These are phyloP conservation scores for Fraxinus angustifolia DNA, from an alignment of 305 asterid species.

Conservation along the genomic window DNA sequence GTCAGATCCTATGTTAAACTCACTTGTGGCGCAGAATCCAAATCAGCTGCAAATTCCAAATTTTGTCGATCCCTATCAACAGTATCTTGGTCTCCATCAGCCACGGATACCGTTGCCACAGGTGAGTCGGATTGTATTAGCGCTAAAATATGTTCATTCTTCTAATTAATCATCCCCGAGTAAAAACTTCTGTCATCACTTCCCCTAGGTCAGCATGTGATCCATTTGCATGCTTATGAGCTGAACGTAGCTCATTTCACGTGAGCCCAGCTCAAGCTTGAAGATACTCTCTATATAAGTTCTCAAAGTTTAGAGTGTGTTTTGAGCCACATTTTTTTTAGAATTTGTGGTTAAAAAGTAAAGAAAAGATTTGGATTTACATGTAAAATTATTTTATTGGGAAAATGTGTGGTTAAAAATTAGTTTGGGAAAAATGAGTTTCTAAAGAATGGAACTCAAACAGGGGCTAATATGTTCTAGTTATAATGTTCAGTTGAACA, in stretches of 20 bases:
- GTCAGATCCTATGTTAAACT: conserved; percentile 31
- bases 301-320: neutral
- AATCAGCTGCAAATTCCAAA: conserved; percentile 33
- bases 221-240: neutral
- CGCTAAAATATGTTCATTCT: neutral
- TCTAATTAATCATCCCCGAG: neutral
- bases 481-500: neutral
- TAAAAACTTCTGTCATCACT: neutral
- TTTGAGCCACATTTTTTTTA: neutral
- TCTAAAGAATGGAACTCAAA: neutral
- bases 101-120: conserved; percentile 34
- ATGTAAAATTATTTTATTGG: too few species aligned
- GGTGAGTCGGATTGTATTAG: conserved; percentile 24
- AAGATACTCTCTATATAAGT: neutral
- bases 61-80: conserved; percentile 44
- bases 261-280: neutral
- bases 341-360: neutral
- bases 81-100: conserved; percentile 38
- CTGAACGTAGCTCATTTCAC: neutral
- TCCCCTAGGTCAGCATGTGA: neutral
- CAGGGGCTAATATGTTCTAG: neutral
- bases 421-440: neutral
- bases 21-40: conserved; percentile 26
- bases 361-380: neutral
- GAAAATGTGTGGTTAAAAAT: neutral